Percentiles rank a stretch among this genome's conserved stretches.
Conservation (phyloP, 768 basidiomycete species). For the Boletellus ananiceps region DNA sequence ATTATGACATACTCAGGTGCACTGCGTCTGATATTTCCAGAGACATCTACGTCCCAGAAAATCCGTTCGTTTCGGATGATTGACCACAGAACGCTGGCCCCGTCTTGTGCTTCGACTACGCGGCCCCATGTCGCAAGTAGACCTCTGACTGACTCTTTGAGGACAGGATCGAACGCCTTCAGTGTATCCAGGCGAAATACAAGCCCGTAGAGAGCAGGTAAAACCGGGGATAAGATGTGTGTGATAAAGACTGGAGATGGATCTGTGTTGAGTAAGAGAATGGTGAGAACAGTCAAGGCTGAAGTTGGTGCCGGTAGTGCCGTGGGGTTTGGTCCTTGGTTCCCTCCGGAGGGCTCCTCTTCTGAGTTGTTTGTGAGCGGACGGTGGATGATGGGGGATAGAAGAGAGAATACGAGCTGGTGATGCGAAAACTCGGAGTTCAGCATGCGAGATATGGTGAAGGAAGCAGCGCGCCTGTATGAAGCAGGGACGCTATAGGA, state of each 20-base stretch:
- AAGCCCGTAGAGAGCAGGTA: slow-evolving; percentile 63
- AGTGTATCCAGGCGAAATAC: slow-evolving; percentile 47
- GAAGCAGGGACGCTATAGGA: slow-evolving; percentile 31
- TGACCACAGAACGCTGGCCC: slow-evolving; percentile 51
- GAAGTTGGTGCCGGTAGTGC: slow-evolving; percentile 29
- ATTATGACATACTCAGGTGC: slow-evolving; percentile 39
- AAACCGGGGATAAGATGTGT: slow-evolving; percentile 60
- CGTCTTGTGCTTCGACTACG: slow-evolving; percentile 50
- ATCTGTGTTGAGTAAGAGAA: slow-evolving; percentile 69
- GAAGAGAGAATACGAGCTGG: slow-evolving; percentile 23
- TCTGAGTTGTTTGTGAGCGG: slow-evolving; percentile 38
- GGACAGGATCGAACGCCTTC: slow-evolving; percentile 59
- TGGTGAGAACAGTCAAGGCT: slow-evolving; percentile 48
- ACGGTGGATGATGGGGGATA: slow-evolving; percentile 48
- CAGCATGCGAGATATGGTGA: slow-evolving; percentile 64
- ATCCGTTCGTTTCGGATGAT: slow-evolving; percentile 49
- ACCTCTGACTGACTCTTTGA: slow-evolving; percentile 55
- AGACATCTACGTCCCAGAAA: slow-evolving; percentile 53
- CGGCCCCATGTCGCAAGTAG: slow-evolving; percentile 75
- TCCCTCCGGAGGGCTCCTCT: background rate
- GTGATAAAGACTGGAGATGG: slow-evolving; percentile 69
- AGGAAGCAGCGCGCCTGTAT: slow-evolving; percentile 61
- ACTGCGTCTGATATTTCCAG: slow-evolving; percentile 43
- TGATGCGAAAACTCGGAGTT: slow-evolving; percentile 28
- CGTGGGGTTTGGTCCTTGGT: background rate